Base-by-base conservation (phyloP, 495 filamentous ascomycete species). In the Hypoxylon perforatum region DNA sequence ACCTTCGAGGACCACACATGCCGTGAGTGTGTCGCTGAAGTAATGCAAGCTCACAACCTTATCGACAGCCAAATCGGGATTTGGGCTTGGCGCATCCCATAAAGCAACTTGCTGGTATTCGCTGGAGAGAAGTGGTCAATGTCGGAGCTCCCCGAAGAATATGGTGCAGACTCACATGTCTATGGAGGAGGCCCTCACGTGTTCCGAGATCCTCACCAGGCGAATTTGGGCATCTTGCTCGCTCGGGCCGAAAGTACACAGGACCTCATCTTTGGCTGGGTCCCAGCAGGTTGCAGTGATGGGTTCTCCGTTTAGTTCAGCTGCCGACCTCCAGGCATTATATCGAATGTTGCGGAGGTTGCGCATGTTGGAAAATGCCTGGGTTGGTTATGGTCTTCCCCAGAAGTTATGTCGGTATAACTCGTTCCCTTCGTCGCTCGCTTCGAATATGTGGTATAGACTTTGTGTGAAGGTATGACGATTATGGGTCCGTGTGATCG, bases 1-100 rank as follows among this genome's bases (percentile, higher is more conserved):
- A 36, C 91, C 91, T 62, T 91, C 91, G n/a, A 98, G 77, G 57
- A 97, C 86, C 41, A 99, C 79, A 74, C 90, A 93, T 69, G 88
- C 86, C 38, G 88, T 91, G 51, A 85, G 71, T 49, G 85, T 90
- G 73, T 96, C 95, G 30, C 87, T 84, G 76, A 96, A 94, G 77
- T 92, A 91, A 70, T 97, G 94, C 61, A 97, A 80, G 72, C 82
- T 86, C 45, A 93, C 73, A 64, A 97, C 83, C 48, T 82, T 80
- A 73, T 97, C 94, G 71, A 83, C 86, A 17, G 78, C 61, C 51
- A 93, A 79, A 65, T 91, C 84, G 49, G 91, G 88, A 58, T 86
- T 81, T 25, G 90, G 89, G 71, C 86, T 90, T 52, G 86, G 87
- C 11, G 89, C 91, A 81, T 97, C 91, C 95, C 95, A 98, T 25